A percentile compares a stretch with the other conserved stretches of the same genome.
Conservation (phyloP, 2,329 filamentous ascomycete genomes). For the Trichoderma asperellum region DNA sequence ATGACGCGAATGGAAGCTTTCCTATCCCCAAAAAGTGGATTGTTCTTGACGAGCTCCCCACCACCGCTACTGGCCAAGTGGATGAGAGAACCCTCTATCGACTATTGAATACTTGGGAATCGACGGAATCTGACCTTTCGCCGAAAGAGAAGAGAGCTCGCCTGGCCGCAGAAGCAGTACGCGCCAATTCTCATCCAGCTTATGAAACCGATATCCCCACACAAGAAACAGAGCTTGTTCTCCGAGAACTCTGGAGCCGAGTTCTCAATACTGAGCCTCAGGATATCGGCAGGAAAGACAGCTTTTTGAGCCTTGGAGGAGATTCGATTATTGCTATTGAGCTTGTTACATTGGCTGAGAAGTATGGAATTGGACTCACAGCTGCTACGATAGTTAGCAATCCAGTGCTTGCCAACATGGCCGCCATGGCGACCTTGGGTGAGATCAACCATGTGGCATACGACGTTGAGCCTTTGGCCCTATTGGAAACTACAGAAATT, state of each 20-base stretch:
- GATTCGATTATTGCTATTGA: constrained; percentile 36
- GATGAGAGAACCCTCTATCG: constrained; percentile 5
- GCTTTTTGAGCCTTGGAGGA: constrained; percentile 33
- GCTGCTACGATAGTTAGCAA: constrained; percentile 7
- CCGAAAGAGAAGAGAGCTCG: constrained; percentile 9
- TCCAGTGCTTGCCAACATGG: constrained; percentile 14
- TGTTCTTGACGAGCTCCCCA: constrained; percentile 2
- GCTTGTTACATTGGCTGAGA: constrained; percentile 23
- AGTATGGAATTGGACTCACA: constrained; percentile 1
- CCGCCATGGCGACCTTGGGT: neutral
- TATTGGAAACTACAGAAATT: neutral
- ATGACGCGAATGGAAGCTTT: neutral
- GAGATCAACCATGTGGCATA: neutral
- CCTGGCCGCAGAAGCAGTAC: neutral
- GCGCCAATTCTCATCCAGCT: neutral
- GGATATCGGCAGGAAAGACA: constrained; percentile 20
- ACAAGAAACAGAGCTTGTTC: constrained; percentile 7
- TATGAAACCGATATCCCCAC: neutral
- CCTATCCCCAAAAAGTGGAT: neutral
- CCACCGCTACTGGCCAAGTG: neutral
- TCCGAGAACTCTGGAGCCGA: constrained; percentile 12
- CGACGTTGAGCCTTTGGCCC: neutral
- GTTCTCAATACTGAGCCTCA: constrained; percentile 9
- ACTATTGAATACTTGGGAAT: neutral
- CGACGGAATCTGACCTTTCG: neutral